Evolutionary conservation across 306 rosid species (phyloP).

Genomic region (Sesbania bispinosa): DNA sequence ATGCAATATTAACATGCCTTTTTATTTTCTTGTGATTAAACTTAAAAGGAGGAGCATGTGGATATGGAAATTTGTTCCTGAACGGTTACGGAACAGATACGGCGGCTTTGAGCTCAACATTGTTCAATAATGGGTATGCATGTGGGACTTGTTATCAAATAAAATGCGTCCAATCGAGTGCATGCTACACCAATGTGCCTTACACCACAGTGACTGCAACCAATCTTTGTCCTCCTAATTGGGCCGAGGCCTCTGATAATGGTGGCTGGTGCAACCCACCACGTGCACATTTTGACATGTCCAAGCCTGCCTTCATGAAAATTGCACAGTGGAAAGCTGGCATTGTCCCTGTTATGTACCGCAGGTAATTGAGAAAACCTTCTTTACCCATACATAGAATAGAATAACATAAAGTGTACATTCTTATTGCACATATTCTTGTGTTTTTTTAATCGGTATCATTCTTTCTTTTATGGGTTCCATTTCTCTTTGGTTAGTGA

Average conservation of each 20-base stretch:
- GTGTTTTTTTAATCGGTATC: no score
- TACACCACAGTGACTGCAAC: conserved; percentile 81
- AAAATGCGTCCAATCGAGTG: conserved; percentile 52
- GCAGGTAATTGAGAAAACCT: conserved; percentile 44
- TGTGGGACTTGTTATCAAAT: conserved; percentile 86
- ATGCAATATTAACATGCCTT: background rate
- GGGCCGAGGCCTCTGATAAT: conserved; percentile 57
- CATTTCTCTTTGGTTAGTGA: no score
- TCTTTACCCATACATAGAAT: background rate
- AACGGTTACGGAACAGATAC: conserved; percentile 85
- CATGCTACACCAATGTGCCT: conserved; percentile 39
- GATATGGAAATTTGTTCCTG: conserved; percentile 72
- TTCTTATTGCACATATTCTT: background rate
- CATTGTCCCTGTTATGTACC: conserved; percentile 68
- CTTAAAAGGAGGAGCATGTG: conserved; percentile 80
- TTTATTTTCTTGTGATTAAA: background rate
- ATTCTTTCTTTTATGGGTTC: no score
- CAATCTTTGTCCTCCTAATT: conserved; percentile 84
- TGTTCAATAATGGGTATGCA: conserved; percentile 82
- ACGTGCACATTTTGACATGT: conserved; percentile 76
- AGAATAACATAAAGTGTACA: background rate
- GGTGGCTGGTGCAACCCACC: conserved; percentile 99
- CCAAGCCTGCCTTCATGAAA: conserved; percentile 94
- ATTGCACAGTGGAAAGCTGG: conserved; percentile 76
- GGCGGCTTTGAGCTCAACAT: conserved; percentile 70